A percentile compares a stretch with the other conserved stretches of the same genome.
Conservation (phyloP, 805 yeast species). For the Starmerella geochares region DNA sequence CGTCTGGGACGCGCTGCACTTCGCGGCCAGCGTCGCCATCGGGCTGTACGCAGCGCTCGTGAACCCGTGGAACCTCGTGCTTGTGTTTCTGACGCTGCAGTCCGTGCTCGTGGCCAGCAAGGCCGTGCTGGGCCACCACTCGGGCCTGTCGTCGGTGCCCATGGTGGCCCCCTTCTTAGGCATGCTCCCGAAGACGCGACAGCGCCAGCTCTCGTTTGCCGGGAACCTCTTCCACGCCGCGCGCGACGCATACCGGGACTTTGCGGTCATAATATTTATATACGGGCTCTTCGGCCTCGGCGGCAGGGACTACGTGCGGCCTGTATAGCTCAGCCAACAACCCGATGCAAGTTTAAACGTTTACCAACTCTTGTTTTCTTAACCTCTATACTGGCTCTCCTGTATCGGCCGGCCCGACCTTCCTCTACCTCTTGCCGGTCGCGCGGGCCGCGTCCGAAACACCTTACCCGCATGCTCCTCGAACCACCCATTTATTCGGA, state of each 20-base stretch:
- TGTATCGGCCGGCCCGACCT: too few relatives aligned
- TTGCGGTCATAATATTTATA: conserved; percentile 27
- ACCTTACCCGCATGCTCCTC: too few relatives aligned
- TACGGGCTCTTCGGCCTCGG: conserved; percentile 23
- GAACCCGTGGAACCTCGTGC: conserved; percentile 22
- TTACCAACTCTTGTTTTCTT: not conserved
- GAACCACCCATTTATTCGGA: too few relatives aligned
- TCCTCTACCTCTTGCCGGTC: too few relatives aligned
- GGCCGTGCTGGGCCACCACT: conserved; percentile 24
- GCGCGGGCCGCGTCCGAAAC: too few relatives aligned
- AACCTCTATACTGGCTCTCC: too few relatives aligned
- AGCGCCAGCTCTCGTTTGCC: conserved; percentile 23
- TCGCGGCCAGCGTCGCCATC: conserved; percentile 17
- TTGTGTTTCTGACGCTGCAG: conserved; percentile 25
- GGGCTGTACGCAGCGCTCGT: conserved; percentile 24
- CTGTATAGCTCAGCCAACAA: not conserved
- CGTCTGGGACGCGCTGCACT: conserved; percentile 21
- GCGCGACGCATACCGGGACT: conserved; percentile 25
- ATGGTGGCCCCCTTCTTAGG: conserved; percentile 25
- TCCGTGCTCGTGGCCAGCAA: conserved; percentile 24
- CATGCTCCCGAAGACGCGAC: conserved; percentile 28
- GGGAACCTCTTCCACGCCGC: conserved; percentile 17
- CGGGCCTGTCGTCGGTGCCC: conserved; percentile 22
- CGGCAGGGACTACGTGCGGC: conserved; percentile 8
- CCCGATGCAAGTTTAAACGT: not conserved